Percentiles rank a stretch among this genome's conserved stretches.
These are phyloP conservation scores for Gaeumannomyces tritici DNA, from an alignment of 2,329 filamentous ascomycete genomes.

Conservation along the genomic window DNA sequence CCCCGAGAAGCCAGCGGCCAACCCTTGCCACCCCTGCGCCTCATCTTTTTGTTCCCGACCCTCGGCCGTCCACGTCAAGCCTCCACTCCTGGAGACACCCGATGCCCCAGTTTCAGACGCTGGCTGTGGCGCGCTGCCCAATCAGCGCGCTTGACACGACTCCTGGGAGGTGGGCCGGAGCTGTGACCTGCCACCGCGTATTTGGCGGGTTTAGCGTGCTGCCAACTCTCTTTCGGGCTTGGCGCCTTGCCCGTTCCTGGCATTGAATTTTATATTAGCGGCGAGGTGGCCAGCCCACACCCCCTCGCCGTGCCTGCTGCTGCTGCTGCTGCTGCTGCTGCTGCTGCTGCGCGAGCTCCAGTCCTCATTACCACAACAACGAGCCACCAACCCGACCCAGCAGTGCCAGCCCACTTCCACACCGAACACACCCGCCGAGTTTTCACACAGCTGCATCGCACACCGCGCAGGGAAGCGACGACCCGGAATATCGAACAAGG, in stretches of 20 bases:
- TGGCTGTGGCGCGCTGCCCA: not conserved
- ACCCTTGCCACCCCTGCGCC: not conserved
- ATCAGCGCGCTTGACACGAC: not conserved
- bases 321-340: too few relatives aligned
- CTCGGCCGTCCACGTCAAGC: not conserved
- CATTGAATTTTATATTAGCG: constrained; percentile 19
- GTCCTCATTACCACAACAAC: constrained; percentile 2
- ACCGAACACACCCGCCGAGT: not conserved
- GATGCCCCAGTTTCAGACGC: not conserved
- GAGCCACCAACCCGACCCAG: not conserved
- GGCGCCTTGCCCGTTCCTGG: constrained; percentile 3
- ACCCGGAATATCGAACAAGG: not conserved
- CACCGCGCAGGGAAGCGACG: not conserved
- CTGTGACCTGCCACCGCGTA: not conserved
- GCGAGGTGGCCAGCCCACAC: constrained; percentile 10
- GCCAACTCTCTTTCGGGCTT: not conserved
- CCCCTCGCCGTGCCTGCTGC: constrained; percentile 4
- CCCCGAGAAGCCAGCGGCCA: not conserved
- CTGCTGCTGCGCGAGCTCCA: not conserved
- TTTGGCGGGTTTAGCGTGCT: not conserved
- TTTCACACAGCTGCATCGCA: not conserved
- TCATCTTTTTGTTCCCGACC: not conserved
- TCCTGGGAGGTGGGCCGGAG: not conserved
- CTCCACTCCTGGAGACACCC: not conserved
- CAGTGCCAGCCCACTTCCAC: not conserved